Conservation (phyloP, 2,329 filamentous ascomycete genomes). For the Sporothrix humicola region DNA sequence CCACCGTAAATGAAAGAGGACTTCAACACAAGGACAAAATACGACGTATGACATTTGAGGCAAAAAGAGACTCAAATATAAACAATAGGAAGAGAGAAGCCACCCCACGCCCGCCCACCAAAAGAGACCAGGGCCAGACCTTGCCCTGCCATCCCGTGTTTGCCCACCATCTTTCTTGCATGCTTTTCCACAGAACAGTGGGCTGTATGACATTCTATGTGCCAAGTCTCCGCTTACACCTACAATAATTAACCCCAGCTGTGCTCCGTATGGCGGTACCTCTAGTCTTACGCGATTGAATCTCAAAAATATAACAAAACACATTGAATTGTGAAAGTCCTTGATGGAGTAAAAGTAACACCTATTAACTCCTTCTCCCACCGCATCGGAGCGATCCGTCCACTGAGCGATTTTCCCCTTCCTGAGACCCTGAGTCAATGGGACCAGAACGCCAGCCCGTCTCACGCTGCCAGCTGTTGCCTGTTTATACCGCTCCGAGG, state of each 20-base stretch:
- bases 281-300: background rate
- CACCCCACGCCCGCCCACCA: slow-evolving; percentile 6
- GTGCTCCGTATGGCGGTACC: too few relatives aligned
- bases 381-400: slow-evolving; percentile 4
- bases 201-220: background rate
- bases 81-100: too few relatives aligned
- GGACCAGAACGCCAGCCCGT: slow-evolving; percentile 12
- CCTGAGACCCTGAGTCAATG: slow-evolving; percentile 11
- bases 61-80: background rate
- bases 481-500: slow-evolving; percentile 8
- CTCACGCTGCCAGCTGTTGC: background rate
- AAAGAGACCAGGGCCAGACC: background rate
- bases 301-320: background rate
- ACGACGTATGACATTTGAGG: background rate
- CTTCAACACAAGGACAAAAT: background rate
- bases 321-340: background rate
- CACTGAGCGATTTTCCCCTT: slow-evolving; percentile 9
- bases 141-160: background rate
- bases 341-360: background rate
- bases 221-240: slow-evolving; percentile 1
- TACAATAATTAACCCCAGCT: too few relatives aligned
- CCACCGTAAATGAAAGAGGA: background rate
- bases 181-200: background rate
- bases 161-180: background rate
- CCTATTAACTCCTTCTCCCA: slow-evolving; percentile 1